phyloP scores from a whole-genome alignment of 1,284 basidiomycete genomes.

The Cystobasidium pallidum region DNA sequence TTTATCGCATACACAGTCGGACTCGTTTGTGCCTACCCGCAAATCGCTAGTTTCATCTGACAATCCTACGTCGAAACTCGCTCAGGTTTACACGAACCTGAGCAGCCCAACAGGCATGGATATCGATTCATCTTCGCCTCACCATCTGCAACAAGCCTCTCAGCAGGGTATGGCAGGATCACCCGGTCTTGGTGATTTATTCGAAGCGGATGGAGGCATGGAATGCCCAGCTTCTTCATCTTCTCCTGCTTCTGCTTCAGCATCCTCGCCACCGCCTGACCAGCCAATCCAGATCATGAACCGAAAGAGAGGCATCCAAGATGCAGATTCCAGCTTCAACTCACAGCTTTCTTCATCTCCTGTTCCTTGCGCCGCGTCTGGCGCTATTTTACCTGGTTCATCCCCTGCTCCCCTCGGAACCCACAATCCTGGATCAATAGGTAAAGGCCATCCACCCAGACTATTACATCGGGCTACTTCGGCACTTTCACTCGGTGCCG shows the following conservation, averaged over 20 bases:
- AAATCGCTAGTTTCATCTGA: slow-evolving; percentile 13
- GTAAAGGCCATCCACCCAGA: slow-evolving; percentile 18
- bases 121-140: slow-evolving; percentile 16
- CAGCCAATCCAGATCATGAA: slow-evolving; percentile 19
- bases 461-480: slow-evolving; percentile 38
- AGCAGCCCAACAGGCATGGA: slow-evolving; percentile 17
- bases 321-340: slow-evolving; percentile 40
- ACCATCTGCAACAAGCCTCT: neutral
- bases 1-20: slow-evolving; percentile 29
- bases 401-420: neutral
- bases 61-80: slow-evolving; percentile 18
- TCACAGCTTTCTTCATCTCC: slow-evolving; percentile 25
- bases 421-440: slow-evolving; percentile 4
- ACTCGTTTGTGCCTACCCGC: slow-evolving; percentile 20
- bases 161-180: slow-evolving; percentile 16
- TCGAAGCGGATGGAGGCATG: slow-evolving; percentile 21
- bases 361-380: slow-evolving; percentile 18
- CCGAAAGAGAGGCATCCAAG: slow-evolving; percentile 35
- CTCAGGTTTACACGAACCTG: slow-evolving; percentile 3
- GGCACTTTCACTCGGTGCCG: slow-evolving; percentile 28
- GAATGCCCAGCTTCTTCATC: slow-evolving; percentile 16
- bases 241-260: neutral
- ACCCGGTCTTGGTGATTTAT: slow-evolving; percentile 38
- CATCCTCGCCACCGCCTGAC: slow-evolving; percentile 4
- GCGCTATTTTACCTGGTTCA: slow-evolving; percentile 1